Evolutionary conservation across 2,329 filamentous ascomycete species (phyloP), one percentile per base, ranked within the genome.

Genomic region (Lasiodiplodia theobromae): DNA sequence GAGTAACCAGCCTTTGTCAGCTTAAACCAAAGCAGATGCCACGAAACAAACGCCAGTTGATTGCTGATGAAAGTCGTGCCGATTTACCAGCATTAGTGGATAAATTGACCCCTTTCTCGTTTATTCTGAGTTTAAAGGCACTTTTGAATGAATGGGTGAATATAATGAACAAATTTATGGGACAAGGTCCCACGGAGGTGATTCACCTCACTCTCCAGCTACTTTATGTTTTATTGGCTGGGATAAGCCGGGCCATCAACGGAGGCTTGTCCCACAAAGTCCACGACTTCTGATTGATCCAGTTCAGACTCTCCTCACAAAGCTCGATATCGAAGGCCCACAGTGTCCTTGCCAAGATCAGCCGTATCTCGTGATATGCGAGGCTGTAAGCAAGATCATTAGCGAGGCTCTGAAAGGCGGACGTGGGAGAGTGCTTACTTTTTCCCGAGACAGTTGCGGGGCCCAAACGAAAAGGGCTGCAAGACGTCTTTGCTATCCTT

Each of bases 301-400:
- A 71, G 81, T 83, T 85, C 65, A 84, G 77, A 0, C 73, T 54
- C 58, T 77, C 71, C 34, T 68, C 66, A 16, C 73, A 69, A 21
- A 80, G 69, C 67, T 78, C 72, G 28, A 81, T 64, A 71, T 84
- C 79, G 66, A 83, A 83, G 0, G 73, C 73, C 72, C 74, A 83
- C 1, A 82, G 38, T 28, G 83, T 53, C 66, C 78, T 79, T 8
- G 80, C 74, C 21, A 83, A 68, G 1, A 80, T 77, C 1, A 83
- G 51, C 3, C 77, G 72, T 70, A 79, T 76, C 68, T 81, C 79
- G 14, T 76, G 74, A 60, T 77, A 77, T 1, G 79, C 79, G 12
- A 81, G 71, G 40, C 66, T 79, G 21, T 12, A 37, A 16, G n/a
- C 4, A 38, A 16, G 67, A 56, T 34, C 69, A 49, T 44, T 12